A percentile compares a stretch with the other conserved stretches of the same genome.
These are phyloP conservation scores for Stagonosporopsis chrysanthemi DNA, from an alignment of 2,329 filamentous ascomycete species.

Conservation along the genomic window DNA sequence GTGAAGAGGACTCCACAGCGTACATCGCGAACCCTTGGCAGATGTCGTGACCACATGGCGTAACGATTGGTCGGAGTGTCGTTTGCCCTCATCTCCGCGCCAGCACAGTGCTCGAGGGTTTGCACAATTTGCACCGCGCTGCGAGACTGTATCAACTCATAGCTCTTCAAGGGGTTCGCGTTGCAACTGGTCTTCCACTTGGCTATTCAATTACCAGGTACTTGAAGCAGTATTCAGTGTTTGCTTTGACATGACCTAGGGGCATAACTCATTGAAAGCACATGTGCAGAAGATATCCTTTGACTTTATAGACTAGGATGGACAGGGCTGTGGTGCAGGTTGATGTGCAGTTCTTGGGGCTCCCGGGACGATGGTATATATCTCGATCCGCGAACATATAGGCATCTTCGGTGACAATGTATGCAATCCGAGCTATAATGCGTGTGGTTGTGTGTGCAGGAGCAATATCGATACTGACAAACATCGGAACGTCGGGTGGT, in stretches of 20 bases:
- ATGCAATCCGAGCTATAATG: neutral
- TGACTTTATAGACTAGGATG: neutral
- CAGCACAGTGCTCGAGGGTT: neutral
- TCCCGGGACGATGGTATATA: neutral
- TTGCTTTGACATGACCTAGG: neutral
- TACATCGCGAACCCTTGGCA: constrained; percentile 15
- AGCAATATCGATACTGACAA: constrained; percentile 8
- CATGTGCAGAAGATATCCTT: neutral
- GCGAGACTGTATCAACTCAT: neutral
- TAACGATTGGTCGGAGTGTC: neutral
- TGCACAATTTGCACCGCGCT: neutral
- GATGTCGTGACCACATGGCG: neutral
- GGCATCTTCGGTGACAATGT: neutral
- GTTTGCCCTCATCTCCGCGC: constrained; percentile 1
- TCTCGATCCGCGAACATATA: neutral
- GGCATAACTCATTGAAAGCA: neutral
- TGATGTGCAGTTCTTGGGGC: no score
- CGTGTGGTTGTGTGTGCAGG: neutral
- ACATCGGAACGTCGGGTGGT: neutral
- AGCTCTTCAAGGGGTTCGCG: neutral
- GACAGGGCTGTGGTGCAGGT: neutral
- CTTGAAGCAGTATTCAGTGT: neutral
- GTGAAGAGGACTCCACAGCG: constrained; percentile 12
- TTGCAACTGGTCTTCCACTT: neutral
- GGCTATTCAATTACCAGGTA: neutral